A percentile compares a stretch with the other conserved stretches of the same genome.
Evolutionary conservation across 176 grass and related monocot genomes (phyloP).

Genomic region (Otatea glauca): DNA sequence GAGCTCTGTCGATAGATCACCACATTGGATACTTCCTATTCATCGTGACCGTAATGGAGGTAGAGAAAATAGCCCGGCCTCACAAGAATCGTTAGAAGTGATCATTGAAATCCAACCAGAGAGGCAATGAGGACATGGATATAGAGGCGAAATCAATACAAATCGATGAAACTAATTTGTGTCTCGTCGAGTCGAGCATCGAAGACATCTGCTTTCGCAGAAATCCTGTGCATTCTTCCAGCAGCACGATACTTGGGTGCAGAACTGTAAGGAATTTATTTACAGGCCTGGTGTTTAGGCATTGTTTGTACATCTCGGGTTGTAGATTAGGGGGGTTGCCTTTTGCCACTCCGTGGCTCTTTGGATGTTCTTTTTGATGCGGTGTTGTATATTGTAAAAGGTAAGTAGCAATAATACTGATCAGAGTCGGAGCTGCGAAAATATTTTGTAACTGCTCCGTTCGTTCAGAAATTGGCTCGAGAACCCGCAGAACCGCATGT

Average conservation of each 20-base stretch:
- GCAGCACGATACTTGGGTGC: slow-evolving; percentile 11
- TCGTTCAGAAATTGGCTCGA: background rate
- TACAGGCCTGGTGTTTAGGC: slow-evolving; percentile 35
- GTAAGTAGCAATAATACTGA: slow-evolving; percentile 29
- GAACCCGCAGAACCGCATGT: background rate
- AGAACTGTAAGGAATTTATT: slow-evolving; percentile 23
- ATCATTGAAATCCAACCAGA: slow-evolving; percentile 55
- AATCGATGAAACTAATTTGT: background rate
- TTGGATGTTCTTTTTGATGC: slow-evolving; percentile 21
- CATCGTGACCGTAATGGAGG: slow-evolving; percentile 52
- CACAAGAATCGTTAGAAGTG: slow-evolving; percentile 58
- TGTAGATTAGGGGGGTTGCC: slow-evolving; percentile 25
- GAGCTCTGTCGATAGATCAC: slow-evolving; percentile 51
- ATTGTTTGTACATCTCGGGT: slow-evolving; percentile 45
- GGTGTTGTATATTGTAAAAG: slow-evolving; percentile 40
- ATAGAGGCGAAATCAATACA: background rate
- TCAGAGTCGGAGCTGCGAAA: slow-evolving; percentile 26
- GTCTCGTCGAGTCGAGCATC: background rate
- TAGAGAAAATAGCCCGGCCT: slow-evolving; percentile 49
- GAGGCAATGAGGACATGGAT: slow-evolving; percentile 28
- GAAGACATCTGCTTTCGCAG: slow-evolving; percentile 22
- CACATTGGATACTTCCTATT: slow-evolving; percentile 63
- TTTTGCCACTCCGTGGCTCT: slow-evolving; percentile 14
- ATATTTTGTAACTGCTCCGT: slow-evolving; percentile 50
- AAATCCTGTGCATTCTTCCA: background rate